A percentile compares a stretch with the other conserved stretches of the same genome.
Conservation (phyloP, 2,329 filamentous ascomycete species). For the Amauroascus niger region DNA sequence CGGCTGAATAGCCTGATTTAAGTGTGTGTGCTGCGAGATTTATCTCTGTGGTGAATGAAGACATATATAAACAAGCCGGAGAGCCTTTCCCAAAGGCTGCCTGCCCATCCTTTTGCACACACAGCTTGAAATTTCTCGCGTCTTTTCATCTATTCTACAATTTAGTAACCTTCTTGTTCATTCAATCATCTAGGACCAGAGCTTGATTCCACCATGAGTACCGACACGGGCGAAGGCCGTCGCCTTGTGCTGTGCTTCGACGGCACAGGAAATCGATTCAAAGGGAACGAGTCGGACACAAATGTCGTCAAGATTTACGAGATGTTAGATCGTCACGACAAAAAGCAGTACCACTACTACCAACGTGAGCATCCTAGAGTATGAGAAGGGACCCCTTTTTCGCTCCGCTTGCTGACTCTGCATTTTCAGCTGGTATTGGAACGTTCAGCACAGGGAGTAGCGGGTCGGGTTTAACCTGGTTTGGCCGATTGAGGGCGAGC, state of each 20-base stretch:
- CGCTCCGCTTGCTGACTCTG: not conserved
- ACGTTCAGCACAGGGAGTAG: slow-evolving; percentile 15
- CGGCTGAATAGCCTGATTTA: no score
- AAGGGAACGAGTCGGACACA: slow-evolving; percentile 38
- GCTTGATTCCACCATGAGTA: not conserved
- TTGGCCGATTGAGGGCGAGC: slow-evolving; percentile 14
- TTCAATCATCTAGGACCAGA: not conserved
- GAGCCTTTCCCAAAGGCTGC: not conserved
- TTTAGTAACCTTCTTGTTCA: not conserved
- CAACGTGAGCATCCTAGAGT: slow-evolving; percentile 15
- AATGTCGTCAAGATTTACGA: slow-evolving; percentile 45
- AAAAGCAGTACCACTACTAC: slow-evolving; percentile 20
- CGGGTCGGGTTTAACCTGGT: slow-evolving; percentile 12
- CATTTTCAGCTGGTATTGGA: slow-evolving; percentile 17
- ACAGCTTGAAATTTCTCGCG: not conserved
- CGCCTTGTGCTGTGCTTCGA: slow-evolving; percentile 20
- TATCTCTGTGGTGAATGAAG: not conserved
- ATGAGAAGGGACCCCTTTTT: not conserved
- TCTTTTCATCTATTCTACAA: not conserved
- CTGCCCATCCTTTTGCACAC: not conserved
- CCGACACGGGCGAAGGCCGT: slow-evolving; percentile 1
- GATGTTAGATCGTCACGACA: slow-evolving; percentile 31
- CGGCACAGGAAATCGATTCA: slow-evolving; percentile 26
- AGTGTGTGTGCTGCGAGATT: no score
- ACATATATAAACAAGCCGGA: not conserved